These are phyloP conservation scores for Sutorius eximius DNA, from an alignment of 1,284 basidiomycete species.

Conservation along the genomic window DNA sequence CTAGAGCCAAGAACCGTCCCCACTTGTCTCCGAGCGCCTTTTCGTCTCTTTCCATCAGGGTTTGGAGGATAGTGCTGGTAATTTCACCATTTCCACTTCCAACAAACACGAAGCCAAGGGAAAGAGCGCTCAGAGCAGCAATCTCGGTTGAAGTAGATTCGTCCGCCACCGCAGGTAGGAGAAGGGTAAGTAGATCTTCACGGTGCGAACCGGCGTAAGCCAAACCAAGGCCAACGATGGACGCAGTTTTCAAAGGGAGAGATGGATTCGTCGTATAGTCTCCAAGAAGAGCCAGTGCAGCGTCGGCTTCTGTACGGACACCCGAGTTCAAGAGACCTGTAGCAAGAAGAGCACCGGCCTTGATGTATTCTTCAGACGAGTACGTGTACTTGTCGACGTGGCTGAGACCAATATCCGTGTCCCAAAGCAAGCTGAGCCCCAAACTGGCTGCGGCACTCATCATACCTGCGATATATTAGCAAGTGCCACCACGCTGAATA, in stretches of 20 bases:
- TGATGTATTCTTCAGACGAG: conserved; percentile 94
- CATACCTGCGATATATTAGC: conserved; percentile 64
- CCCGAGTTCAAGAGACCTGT: conserved; percentile 92
- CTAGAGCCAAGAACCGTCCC: conserved; percentile 89
- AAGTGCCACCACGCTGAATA: conserved; percentile 2
- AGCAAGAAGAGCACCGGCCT: conserved; percentile 94
- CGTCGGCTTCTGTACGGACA: conserved; percentile 92
- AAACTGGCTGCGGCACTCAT: conserved; percentile 94
- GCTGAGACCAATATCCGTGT: conserved; percentile 91
- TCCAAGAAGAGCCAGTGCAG: conserved; percentile 87
- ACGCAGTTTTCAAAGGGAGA: conserved; percentile 79
- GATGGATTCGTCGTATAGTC: conserved; percentile 93
- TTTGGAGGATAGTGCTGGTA: conserved; percentile 86
- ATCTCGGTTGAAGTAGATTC: conserved; percentile 88
- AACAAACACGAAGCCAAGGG: conserved; percentile 94
- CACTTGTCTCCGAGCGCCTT: conserved; percentile 87
- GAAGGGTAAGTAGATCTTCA: conserved; percentile 77
- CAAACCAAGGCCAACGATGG: conserved; percentile 89
- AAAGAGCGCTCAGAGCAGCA: conserved; percentile 80
- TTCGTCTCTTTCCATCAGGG: conserved; percentile 86
- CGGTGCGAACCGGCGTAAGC: conserved; percentile 94
- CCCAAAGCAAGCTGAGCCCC: conserved; percentile 94
- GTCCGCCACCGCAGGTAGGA: conserved; percentile 83
- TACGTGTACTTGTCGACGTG: conserved; percentile 99
- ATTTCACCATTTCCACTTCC: conserved; percentile 96